Evolutionary conservation across 208 protist genomes (phyloP).

Genomic region (Spongospora subterranea): DNA sequence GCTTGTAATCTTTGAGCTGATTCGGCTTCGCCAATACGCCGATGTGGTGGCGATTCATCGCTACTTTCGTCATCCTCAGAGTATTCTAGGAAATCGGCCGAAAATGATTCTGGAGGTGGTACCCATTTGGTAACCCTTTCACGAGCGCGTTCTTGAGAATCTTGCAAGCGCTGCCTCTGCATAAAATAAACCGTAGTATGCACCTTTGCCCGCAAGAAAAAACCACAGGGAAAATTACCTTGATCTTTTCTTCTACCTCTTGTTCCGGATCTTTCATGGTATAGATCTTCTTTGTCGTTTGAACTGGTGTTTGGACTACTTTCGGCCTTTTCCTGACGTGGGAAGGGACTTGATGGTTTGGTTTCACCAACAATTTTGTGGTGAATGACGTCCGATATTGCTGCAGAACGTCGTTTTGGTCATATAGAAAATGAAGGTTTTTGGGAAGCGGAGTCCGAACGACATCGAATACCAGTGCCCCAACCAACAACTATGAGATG

Average conservation of each 20-base stretch:
- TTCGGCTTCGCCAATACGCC: background rate
- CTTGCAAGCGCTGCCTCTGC: background rate
- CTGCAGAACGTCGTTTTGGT: conserved; percentile 10
- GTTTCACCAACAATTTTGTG: conserved; percentile 48
- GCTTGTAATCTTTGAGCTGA: conserved; percentile 5
- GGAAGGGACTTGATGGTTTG: background rate
- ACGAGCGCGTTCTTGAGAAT: background rate
- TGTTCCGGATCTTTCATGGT: background rate
- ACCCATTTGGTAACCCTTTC: background rate
- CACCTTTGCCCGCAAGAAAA: background rate
- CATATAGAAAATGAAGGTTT: conserved; percentile 26
- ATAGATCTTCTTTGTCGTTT: conserved; percentile 44
- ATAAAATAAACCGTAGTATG: background rate
- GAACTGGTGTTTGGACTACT: background rate
- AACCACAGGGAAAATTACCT: background rate
- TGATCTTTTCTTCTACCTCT: conserved; percentile 15
- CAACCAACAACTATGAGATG: background rate
- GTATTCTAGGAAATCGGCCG: conserved; percentile 46
- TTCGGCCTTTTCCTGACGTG: background rate
- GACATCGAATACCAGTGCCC: conserved; percentile 24
- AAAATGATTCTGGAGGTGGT: conserved; percentile 32
- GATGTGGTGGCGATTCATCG: background rate
- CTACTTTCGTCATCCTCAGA: conserved; percentile 4
- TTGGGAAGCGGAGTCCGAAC: conserved; percentile 10
- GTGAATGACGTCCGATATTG: background rate